Percentiles rank a stretch among this genome's conserved stretches.
phyloP scores from a whole-genome alignment of 2,329 filamentous ascomycete genomes.

The Talaromyces sp. region DNA sequence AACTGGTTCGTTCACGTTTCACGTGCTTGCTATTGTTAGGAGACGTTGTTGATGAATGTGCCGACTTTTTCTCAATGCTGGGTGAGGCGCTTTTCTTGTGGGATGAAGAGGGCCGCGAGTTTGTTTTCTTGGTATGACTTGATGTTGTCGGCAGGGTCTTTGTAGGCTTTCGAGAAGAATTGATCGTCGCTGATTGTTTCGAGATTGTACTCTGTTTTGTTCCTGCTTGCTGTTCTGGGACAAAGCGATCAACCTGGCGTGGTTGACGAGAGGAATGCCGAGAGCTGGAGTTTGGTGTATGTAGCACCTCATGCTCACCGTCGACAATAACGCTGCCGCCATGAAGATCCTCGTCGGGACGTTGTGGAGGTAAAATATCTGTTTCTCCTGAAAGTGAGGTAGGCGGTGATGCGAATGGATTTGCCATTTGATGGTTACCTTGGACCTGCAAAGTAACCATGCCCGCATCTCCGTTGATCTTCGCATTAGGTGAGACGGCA shows the following conservation, averaged over 20 bases:
- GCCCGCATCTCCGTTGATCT: conserved; percentile 30
- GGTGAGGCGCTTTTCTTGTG: conserved; percentile 36
- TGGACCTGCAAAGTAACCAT: conserved; percentile 24
- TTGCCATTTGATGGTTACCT: conserved; percentile 29
- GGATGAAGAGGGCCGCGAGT: conserved; percentile 35
- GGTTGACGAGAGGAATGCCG: conserved; percentile 43
- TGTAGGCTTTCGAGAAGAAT: conserved; percentile 16
- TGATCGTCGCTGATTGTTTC: conserved; percentile 3
- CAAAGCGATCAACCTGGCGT: conserved; percentile 37
- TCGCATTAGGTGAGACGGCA: conserved; percentile 34
- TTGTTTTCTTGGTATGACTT: conserved; percentile 26
- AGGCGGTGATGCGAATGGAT: conserved; percentile 41
- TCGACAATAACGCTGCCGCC: conserved; percentile 21
- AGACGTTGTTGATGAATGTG: conserved; percentile 16
- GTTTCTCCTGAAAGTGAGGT: conserved; percentile 41
- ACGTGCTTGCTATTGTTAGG: conserved; percentile 20
- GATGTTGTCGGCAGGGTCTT: conserved; percentile 18
- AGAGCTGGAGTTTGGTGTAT: conserved; percentile 39
- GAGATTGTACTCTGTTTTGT: conserved; percentile 21
- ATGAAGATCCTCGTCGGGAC: conserved; percentile 24
- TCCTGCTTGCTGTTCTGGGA: conserved; percentile 26
- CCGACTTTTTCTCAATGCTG: conserved; percentile 34
- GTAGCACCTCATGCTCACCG: conserved; percentile 19
- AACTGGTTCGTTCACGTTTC: conserved; percentile 24
- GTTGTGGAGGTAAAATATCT: conserved; percentile 26